Base-by-base conservation (phyloP, 1,284 basidiomycete genomes). In the Puccinia coronata region DNA sequence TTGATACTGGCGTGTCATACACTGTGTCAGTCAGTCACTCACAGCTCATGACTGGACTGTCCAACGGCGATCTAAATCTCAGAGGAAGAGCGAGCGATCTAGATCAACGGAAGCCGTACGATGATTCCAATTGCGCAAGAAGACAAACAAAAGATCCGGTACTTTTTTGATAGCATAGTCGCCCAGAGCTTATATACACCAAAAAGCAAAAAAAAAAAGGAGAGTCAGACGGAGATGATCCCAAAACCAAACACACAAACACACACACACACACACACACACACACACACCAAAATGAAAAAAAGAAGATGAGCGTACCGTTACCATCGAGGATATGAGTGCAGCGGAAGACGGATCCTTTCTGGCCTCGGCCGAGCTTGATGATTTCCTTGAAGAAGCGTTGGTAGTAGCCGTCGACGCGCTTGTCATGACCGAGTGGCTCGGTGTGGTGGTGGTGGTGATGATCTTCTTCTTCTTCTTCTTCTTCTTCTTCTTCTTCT, bases 351-450 rank as follows among this genome's bases (percentile, higher is more conserved):
- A 98, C 95, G 47, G 89, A 92, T 0, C 95, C 95, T 84, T 94
- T 94, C 0, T 95, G 95, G 59, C 95, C 95, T 90, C 95, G 94
- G 0, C 95, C 95, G 1, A 96, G 88, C 75, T 91, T 90, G 82
- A 90, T 90, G 83, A 96, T 93, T 84, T 96, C 94, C 82, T 92
- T 90, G 85, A 97, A 96, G 88, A 96, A 96, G 0, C 93, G 89
- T 23, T 86, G 85, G 82, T 88, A 89, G 83, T 89, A 89, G 8
- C 88, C 88, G 75, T 86, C 86, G 0, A 87, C 86, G 11, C 87
- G 86, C 23, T 72, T 59, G 9, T 69, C 78, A 16, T 80, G 43
- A n/a, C 70, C 78, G 25, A 80, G 55, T 25, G 49, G 49, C 47
- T 80, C 78, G 6, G 39, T 23, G 31, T 72, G 55, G 5, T 25